Base-by-base conservation (phyloP, 2,329 filamentous ascomycete genomes). In the Trichoderma sp. region DNA sequence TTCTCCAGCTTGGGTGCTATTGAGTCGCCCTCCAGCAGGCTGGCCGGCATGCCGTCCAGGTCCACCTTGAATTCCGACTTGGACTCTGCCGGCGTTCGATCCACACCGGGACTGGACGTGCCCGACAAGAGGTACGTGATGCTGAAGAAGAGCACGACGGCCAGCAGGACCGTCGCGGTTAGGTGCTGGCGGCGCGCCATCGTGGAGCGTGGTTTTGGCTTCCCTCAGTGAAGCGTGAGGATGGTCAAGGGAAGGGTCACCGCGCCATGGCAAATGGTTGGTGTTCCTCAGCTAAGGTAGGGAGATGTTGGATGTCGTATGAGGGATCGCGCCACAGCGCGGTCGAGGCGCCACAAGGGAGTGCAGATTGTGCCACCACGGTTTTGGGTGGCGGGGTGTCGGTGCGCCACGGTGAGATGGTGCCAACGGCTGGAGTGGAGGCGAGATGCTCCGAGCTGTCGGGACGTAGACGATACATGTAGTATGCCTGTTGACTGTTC, bases 1-100 rank as follows among this genome's bases (percentile, higher is more conserved):
- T 95, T 95, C 73, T 91, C 91, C 61, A 95, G 80, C 78, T 92
- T 93, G 1, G 90, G 89, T 58, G 91, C 91, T 72, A 93, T 94
- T 3, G 88, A 88, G 63, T 86, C 86, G 64, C 90, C 90, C 19
- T 83, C 81, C 24, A 92, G 80, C 19, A 89, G 76, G 50, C 76
- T 76, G 28, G 79, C 75, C 1, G 84, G 77, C 30, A 85, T 69
- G 34, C 74, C 69, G 43, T 75, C 75, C 34, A 85, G 71, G 61
- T 81, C 81, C 24, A 80, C 69, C 19, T 66, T 65, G 68, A 78
- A 78, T 41, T 72, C 69, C 19, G 72, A 67, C 65, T 70, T 69
- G 60, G 72, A 67, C 48, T 68, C 67, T 63, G 71, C 65, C 45
- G 14, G 50, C 41, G 39, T 56, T 55, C 41, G 57, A 44, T 50